Base-by-base conservation (phyloP, 352 stramenopile species). In the Aphanomyces euteiches region DNA sequence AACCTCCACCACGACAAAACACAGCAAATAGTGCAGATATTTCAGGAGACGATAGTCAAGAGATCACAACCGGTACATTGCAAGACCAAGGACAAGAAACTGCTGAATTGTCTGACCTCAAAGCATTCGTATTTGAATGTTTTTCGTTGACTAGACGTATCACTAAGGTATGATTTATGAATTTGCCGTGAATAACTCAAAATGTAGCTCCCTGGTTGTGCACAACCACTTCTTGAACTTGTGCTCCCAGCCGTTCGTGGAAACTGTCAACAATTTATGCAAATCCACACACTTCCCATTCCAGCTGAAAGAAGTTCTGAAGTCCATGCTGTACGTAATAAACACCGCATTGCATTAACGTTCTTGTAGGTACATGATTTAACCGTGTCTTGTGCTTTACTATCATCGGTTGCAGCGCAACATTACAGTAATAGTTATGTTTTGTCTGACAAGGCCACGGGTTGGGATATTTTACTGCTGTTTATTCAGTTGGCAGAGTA, bases 91-190 rank as follows among this genome's bases (percentile, higher is more conserved):
- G 81, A 5, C 85, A 93, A 60, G 74, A 84, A 69, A 78, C 75
- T 56, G 83, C 82, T 19, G 82, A 91, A 53, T 70, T 91, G 0
- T 90, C 83, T 2, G 83, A 91, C 21, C 70, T 80, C 5, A 89
- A 91, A 21, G 79, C 89, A 65, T 90, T 91, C 64, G 69, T 90
- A 17, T 83, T 91, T 54, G 82, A 89, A 54, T 91, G 83, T 56
- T 80, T 91, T 63, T 82, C 83, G 7, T 69, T 91, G 17, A 81
- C 90, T 77, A 80, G 81, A 45, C 83, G 83, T 34, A 90, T 91
- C 61, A 81, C 80, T 3, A 78, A 80, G 47, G 64, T 70, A 70
- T 19, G 47, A n/a, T 67, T 15, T 53, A 56, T n/a, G 8, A 53
- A 48, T 66, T 21, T 47, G 57, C 13, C 10, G 47, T 19, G 8